Evolutionary conservation across 306 rosid species (phyloP).

Genomic region (Trifolium pratense): DNA sequence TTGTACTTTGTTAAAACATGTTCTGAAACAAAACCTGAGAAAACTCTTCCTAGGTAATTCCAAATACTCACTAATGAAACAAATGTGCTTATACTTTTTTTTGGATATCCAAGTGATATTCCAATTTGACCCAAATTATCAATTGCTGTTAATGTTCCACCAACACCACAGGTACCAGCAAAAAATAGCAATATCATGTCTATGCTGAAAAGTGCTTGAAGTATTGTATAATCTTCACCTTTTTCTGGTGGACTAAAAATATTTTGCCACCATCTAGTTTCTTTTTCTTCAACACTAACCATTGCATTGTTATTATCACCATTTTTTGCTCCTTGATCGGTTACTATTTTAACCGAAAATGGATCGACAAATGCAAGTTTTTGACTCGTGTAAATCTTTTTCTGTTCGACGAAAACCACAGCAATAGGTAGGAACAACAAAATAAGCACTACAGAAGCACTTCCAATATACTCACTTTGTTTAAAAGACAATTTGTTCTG

Average conservation of each 20-base stretch:
- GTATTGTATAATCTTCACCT: constrained; percentile 67
- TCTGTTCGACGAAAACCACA: constrained; percentile 57
- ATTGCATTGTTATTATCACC: neutral
- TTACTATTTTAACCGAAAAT: constrained; percentile 32
- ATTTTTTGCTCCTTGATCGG: neutral
- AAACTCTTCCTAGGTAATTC: constrained; percentile 59
- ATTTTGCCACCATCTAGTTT: constrained; percentile 54
- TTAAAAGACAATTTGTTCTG: constrained; percentile 49
- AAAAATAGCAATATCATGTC: constrained; percentile 62
- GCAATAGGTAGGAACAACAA: constrained; percentile 63
- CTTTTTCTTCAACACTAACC: neutral
- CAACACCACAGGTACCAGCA: constrained; percentile 61
- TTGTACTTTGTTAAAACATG: constrained; percentile 43
- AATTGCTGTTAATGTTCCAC: constrained; percentile 61
- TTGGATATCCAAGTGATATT: constrained; percentile 51
- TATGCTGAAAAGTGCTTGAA: constrained; percentile 67
- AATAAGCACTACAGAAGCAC: constrained; percentile 55
- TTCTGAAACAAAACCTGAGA: constrained; percentile 60
- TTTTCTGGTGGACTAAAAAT: constrained; percentile 52
- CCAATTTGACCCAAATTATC: constrained; percentile 74
- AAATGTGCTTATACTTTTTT: constrained; percentile 55
- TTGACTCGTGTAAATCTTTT: constrained; percentile 34
- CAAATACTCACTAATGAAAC: constrained; percentile 70
- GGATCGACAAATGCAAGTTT: constrained; percentile 24
- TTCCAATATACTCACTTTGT: constrained; percentile 50